These are phyloP conservation scores for Isoetes engelmannii DNA, from an alignment of 83 land plant genomes.

Conservation along the genomic window DNA sequence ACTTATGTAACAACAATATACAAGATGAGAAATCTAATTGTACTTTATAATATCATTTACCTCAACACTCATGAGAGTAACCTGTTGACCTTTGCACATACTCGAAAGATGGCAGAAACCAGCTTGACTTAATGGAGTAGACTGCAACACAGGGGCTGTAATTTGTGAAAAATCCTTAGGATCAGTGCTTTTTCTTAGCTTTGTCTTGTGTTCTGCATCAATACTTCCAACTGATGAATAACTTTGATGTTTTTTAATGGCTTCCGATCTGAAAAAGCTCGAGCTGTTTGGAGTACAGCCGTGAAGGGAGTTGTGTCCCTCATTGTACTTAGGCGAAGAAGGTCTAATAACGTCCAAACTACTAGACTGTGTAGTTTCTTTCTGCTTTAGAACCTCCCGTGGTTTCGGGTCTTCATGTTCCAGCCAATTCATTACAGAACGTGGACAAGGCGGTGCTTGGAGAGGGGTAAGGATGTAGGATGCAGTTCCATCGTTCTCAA, in stretches of 20 bases:
- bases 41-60: conserved; percentile 19
- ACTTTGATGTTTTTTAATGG: background rate
- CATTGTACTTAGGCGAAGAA: conserved; percentile 40
- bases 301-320: conserved; percentile 17
- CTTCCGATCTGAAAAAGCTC: background rate
- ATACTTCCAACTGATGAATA: background rate
- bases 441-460: conserved; percentile 48
- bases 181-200: background rate
- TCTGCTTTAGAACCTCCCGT: background rate
- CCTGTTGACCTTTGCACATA: conserved; percentile 69
- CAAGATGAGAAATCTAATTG: no score
- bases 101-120: conserved; percentile 93
- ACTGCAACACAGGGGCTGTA: conserved; percentile 55
- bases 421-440: conserved; percentile 45
- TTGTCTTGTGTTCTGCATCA: background rate
- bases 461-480: conserved; percentile 59
- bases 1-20: no score
- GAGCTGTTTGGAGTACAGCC: background rate
- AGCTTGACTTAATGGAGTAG: conserved; percentile 83
- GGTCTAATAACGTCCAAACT: conserved; percentile 11
- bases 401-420: background rate
- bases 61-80: conserved; percentile 80
- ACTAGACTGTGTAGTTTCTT: background rate
- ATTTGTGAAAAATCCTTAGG: conserved; percentile 76
- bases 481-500: conserved; percentile 70